Evolutionary conservation across 2,329 filamentous ascomycete genomes (phyloP), one percentile per base, ranked within the genome.

Genomic region (Rhytidhysteron rufulum): DNA sequence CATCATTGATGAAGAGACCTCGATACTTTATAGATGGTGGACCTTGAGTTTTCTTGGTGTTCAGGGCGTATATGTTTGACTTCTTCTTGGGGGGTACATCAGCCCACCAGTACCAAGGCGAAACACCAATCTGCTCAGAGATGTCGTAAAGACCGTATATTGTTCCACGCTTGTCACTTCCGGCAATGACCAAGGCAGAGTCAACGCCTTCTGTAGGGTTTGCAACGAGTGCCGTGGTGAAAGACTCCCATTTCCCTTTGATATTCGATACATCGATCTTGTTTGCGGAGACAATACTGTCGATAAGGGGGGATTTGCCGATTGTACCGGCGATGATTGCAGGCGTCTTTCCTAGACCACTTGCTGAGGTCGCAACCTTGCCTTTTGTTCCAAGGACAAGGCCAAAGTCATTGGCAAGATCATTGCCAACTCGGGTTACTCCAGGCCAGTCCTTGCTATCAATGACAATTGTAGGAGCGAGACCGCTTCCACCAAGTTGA

Each of bases 81-180:
- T 74, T 71, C 49, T 70, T 64, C 38, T 72, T 70, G 1, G 72
- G 54, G 1, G 78, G 72, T 1, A 80, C 76, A 55, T 84, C 80
- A 4, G 80, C 79, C 75, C 78, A 83, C 67, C 74, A 83, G 60
- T 83, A 79, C 78, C 79, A 83, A 46, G 80, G 81, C 31, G 77
- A 82, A 3, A 86, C 80, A 4, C 83, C 83, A 40, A 85, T 85
- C 57, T 86, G 81, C 60, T 86, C 82, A 22, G 78, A 82, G 35
- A 86, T 64, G 43, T 82, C 80, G 62, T 86, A 86, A 10, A 85
- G 63, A 4, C 82, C 83, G 50, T 74, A 87, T 39, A 86, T 83
- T 2, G 79, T 78, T 3, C 79, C 80, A 42, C 82, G 68, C 41
- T 77, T 77, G 54, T 86, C 82, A 48, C 77, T 81, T 7, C 64